Conservation (phyloP, 768 basidiomycete genomes). For the Calvatia gigantea region DNA sequence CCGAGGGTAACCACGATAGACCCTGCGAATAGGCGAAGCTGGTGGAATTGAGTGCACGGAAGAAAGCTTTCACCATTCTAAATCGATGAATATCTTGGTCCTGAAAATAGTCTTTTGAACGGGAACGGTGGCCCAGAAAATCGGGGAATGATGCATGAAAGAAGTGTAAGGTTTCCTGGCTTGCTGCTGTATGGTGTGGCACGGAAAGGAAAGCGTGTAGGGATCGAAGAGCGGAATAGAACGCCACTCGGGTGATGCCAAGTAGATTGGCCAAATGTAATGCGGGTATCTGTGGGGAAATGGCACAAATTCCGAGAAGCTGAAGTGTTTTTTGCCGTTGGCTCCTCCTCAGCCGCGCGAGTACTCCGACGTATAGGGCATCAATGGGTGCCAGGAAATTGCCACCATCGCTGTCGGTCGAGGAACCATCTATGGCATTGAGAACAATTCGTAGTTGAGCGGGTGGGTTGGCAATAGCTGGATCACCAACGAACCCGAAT, state of each 20-base stretch:
- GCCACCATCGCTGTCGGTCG: too few species aligned
- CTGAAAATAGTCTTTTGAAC: not conserved
- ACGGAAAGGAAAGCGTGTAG: not conserved
- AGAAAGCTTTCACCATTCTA: not conserved
- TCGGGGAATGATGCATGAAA: not conserved
- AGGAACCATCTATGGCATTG: not conserved
- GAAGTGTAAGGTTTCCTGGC: not conserved
- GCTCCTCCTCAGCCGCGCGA: not conserved
- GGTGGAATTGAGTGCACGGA: not conserved
- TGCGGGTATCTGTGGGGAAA: not conserved
- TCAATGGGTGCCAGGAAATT: not conserved
- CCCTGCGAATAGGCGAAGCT: not conserved
- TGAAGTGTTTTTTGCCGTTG: not conserved
- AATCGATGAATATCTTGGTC: not conserved
- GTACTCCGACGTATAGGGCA: not conserved
- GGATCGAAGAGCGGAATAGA: not conserved
- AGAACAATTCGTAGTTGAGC: not conserved
- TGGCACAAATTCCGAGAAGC: not conserved
- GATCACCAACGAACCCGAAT: slow-evolving; percentile 14
- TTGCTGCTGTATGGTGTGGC: not conserved
- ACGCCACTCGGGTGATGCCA: too few species aligned
- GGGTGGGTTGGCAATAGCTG: not conserved
- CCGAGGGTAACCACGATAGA: not conserved
- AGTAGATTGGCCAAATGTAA: not conserved
- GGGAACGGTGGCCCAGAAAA: not conserved